Evolutionary conservation across 371 early-diverging fungal species (phyloP), one percentile per base, ranked within the genome.

Genomic region (Mucor circinelloides): DNA sequence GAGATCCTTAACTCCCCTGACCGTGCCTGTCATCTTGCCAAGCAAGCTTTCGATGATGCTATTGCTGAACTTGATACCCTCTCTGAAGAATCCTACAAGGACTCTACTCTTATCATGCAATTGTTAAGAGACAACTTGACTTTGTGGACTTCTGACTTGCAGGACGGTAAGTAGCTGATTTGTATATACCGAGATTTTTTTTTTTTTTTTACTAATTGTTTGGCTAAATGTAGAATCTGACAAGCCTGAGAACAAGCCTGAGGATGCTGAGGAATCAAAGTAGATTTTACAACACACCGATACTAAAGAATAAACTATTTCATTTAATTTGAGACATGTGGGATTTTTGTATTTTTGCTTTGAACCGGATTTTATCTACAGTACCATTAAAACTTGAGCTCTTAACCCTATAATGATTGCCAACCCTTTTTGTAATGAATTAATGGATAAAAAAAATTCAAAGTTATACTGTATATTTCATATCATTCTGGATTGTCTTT

Each of bases 21-120:
- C 82, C 93, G 95, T 76, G 99, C 99, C 31, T 99, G 99, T 87
- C 95, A 96, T 74, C 85, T 99, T 64, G 99, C 99, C 81, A 98
- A 98, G 87, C 93, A 94, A 78, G 99, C 99, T 8, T 99, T 99
- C 80, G 99, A 99, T 85, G 98, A 99, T 72, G 99, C 99, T 74
- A 99, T 99, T 83, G 78, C 81, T 56, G 99, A 98, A 84, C 87
- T 99, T 75, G 99, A 99, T 88, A 94, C 94, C 75, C 89, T 99
- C 60, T 93, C 93, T 78, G 99, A 99, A 86, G 99, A 99, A 80
- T 95, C 95, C 69, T 99, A 99, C 96, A 99, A 99, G 92, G 99
- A 99, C 87, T 97, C 97, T 64, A 99, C 99, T 48, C 90, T 99
- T 69, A 99, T 99, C 87, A 99, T 99, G 99, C 99, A 99, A 88